Conservation (phyloP, 257 asterid genomes). For the Nicotiana paniculata region DNA sequence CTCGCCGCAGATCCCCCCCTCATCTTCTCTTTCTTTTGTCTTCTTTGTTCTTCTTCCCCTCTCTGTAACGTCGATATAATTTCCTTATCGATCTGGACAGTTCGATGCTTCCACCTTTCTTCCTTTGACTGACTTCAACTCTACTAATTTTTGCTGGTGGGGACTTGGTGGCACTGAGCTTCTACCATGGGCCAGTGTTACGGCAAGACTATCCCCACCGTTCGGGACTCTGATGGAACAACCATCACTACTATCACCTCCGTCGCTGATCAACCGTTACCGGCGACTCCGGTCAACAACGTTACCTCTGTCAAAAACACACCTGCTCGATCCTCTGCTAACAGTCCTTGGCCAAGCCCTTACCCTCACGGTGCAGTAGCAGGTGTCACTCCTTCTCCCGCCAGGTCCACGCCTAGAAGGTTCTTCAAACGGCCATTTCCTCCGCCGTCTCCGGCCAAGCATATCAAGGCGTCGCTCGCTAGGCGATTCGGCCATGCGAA, state of each 20-base stretch:
- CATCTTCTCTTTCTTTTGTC: slow-evolving; percentile 21
- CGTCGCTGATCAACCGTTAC: slow-evolving; percentile 26
- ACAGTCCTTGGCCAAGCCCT: slow-evolving; percentile 85
- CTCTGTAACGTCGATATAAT: too few species aligned
- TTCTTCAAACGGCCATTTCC: slow-evolving; percentile 84
- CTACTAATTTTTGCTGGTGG: slow-evolving; percentile 2
- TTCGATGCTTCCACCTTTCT: slow-evolving; percentile 4
- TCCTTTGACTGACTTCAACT: slow-evolving; percentile 5
- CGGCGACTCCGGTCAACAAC: slow-evolving; percentile 30
- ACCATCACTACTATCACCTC: slow-evolving; percentile 15
- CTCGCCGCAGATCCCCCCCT: background rate
- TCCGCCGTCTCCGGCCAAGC: slow-evolving; percentile 97
- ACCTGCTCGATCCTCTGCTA: slow-evolving; percentile 68
- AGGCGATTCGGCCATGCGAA: slow-evolving; percentile 66
- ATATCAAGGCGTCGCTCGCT: slow-evolving; percentile 74
- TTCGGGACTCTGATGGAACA: slow-evolving; percentile 34
- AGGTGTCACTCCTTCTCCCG: slow-evolving; percentile 76
- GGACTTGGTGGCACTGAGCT: slow-evolving; percentile 30
- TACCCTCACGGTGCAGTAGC: slow-evolving; percentile 48
- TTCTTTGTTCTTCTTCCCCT: background rate
- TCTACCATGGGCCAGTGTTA: slow-evolving; percentile 75
- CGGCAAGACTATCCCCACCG: slow-evolving; percentile 80
- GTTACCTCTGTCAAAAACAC: slow-evolving; percentile 49
- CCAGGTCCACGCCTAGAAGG: slow-evolving; percentile 82
- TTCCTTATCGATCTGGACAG: slow-evolving; percentile 8